Evolutionary conservation across 1,284 basidiomycete genomes (phyloP).

Genomic region (Trametes versicolor): DNA sequence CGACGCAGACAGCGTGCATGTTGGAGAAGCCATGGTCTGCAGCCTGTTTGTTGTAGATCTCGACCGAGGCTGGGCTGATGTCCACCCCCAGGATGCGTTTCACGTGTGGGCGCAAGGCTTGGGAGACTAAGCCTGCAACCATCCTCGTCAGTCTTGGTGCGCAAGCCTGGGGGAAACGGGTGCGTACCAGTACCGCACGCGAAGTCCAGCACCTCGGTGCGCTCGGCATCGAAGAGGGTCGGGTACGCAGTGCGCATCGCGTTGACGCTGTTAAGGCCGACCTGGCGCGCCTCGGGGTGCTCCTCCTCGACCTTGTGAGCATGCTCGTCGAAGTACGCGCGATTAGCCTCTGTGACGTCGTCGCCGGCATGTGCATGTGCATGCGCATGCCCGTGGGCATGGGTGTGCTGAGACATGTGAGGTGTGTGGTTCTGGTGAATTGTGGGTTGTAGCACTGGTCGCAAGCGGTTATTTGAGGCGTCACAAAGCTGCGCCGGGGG

Average conservation of each 20-base stretch:
- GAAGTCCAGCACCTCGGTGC: conserved; percentile 72
- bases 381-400: neutral
- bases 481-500: neutral
- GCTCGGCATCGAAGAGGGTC: conserved; percentile 57
- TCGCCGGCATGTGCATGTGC: neutral
- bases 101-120: conserved; percentile 58
- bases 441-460: neutral
- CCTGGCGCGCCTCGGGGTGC: conserved; percentile 37
- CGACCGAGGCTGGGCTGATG: conserved; percentile 70
- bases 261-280: conserved; percentile 47
- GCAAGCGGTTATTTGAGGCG: neutral
- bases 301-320: conserved; percentile 43
- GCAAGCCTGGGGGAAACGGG: neutral
- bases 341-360: conserved; percentile 43
- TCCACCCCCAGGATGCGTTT: conserved; percentile 74
- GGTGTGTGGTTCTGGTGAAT: neutral
- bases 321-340: conserved; percentile 44
- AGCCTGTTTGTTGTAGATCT: conserved; percentile 65
- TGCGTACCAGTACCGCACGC: conserved; percentile 74
- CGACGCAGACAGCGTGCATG: conserved; percentile 64
- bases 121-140: conserved; percentile 62
- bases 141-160: neutral
- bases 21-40: conserved; percentile 70
- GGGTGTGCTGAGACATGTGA: neutral
- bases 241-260: conserved; percentile 56